Conservation (phyloP, 352 stramenopile genomes). For the Phytophthora multivora region DNA sequence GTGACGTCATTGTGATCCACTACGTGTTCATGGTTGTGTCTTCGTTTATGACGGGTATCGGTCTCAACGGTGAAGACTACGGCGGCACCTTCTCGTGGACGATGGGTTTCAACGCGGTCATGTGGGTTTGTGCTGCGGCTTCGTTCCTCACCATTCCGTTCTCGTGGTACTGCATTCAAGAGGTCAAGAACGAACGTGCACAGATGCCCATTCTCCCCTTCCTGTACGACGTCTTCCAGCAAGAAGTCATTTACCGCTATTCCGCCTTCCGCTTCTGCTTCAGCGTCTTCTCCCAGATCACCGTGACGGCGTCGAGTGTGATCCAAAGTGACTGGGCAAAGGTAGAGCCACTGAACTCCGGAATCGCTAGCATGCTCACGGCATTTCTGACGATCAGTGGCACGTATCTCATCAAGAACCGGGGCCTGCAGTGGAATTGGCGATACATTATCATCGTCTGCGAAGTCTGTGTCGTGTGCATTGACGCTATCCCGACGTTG, state of each 20-base stretch:
- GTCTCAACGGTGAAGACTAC: conserved; percentile 51
- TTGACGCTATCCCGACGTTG: conserved; percentile 47
- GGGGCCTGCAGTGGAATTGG: conserved; percentile 63
- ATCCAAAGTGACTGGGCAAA: conserved; percentile 58
- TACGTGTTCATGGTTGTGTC: conserved; percentile 44
- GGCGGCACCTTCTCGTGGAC: conserved; percentile 52
- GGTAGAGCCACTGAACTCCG: conserved; percentile 60
- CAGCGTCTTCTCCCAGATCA: conserved; percentile 45
- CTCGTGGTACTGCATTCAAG: conserved; percentile 45
- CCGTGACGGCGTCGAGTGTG: conserved; percentile 41
- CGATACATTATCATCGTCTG: conserved; percentile 41
- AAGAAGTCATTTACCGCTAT: conserved; percentile 50
- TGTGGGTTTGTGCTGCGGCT: conserved; percentile 43
- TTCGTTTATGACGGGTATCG: conserved; percentile 47
- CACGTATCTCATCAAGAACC: conserved; percentile 41
- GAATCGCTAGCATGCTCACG: conserved; percentile 49
- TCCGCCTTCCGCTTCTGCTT: conserved; percentile 51
- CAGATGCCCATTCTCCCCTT: conserved; percentile 28
- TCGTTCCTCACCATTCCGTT: conserved; percentile 39
- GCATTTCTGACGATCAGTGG: conserved; percentile 39
- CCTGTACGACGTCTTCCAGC: conserved; percentile 50
- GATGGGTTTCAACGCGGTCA: conserved; percentile 59
- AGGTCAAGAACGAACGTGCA: conserved; percentile 33
- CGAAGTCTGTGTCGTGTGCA: conserved; percentile 43
- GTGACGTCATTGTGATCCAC: conserved; percentile 35